phyloP scores from a whole-genome alignment of 371 early-diverging fungal genomes.

The Mucor plumbeus region DNA sequence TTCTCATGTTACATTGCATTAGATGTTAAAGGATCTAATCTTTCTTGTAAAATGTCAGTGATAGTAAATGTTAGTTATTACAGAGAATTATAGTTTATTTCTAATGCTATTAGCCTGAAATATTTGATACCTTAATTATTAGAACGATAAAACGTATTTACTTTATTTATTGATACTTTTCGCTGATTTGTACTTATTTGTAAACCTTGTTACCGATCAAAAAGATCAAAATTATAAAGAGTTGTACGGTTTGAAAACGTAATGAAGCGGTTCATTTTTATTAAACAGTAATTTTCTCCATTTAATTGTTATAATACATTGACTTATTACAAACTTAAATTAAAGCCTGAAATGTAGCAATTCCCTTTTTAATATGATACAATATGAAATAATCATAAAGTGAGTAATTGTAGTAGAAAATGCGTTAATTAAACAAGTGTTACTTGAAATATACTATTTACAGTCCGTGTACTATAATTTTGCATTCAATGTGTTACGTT shows the following conservation, averaged over 20 bases:
- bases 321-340: not conserved
- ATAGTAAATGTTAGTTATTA: not conserved
- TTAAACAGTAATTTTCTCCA: not conserved
- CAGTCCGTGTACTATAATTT: not conserved
- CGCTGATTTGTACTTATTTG: too few relatives aligned
- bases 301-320: too few relatives aligned
- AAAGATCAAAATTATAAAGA: too few relatives aligned
- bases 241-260: too few relatives aligned
- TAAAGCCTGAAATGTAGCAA: not conserved
- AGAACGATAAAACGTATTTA: not conserved
- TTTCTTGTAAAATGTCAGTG: not conserved
- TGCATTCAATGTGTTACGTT: slow-evolving; percentile 2
- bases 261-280: too few relatives aligned
- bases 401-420: not conserved
- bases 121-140: not conserved
- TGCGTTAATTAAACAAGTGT: not conserved
- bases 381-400: not conserved
- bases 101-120: not conserved
- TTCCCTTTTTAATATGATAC: not conserved
- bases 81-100: not conserved
- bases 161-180: too few relatives aligned
- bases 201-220: too few relatives aligned
- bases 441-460: not conserved
- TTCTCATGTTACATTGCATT: slow-evolving; percentile 3
- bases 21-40: not conserved